Percentiles rank a stretch among this genome's conserved stretches.
phyloP scores from a whole-genome alignment of 371 early-diverging fungal genomes.

The Mortierella sp. region DNA sequence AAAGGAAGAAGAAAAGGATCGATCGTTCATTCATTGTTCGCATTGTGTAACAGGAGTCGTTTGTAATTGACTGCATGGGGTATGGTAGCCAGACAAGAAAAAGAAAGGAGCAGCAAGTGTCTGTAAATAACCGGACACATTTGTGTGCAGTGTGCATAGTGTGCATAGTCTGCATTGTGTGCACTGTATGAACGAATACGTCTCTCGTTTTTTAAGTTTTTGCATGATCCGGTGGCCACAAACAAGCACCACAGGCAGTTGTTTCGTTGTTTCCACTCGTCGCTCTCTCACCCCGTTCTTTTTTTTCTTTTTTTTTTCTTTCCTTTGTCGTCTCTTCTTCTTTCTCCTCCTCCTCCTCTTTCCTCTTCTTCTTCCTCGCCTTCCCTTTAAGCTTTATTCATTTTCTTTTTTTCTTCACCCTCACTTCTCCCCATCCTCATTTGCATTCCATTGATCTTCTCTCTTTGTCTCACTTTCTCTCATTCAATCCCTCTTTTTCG shows the following conservation, averaged over 20 bases:
- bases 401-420: neutral
- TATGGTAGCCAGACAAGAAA: too few species aligned
- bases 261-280: neutral
- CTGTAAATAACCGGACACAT: too few species aligned
- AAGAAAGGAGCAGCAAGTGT: too few species aligned
- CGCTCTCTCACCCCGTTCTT: neutral
- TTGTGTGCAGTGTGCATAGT: too few species aligned
- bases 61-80: too few species aligned
- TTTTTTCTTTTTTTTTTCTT: neutral
- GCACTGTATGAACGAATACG: too few species aligned
- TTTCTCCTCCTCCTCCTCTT: neutral
- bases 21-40: too few species aligned
- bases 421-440: conserved; percentile 4
- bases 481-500: neutral
- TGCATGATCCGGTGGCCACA: too few species aligned
- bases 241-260: neutral
- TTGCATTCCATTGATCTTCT: neutral
- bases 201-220: neutral
- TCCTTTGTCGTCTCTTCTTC: neutral
- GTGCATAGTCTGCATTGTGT: too few species aligned
- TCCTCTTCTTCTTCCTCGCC: neutral
- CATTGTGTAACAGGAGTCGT: too few species aligned
- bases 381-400: too few species aligned
- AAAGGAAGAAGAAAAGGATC: too few species aligned
- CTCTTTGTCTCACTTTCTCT: neutral